These are phyloP conservation scores for Macroventuria anomochaeta DNA, from an alignment of 2,329 filamentous ascomycete genomes.

Conservation along the genomic window DNA sequence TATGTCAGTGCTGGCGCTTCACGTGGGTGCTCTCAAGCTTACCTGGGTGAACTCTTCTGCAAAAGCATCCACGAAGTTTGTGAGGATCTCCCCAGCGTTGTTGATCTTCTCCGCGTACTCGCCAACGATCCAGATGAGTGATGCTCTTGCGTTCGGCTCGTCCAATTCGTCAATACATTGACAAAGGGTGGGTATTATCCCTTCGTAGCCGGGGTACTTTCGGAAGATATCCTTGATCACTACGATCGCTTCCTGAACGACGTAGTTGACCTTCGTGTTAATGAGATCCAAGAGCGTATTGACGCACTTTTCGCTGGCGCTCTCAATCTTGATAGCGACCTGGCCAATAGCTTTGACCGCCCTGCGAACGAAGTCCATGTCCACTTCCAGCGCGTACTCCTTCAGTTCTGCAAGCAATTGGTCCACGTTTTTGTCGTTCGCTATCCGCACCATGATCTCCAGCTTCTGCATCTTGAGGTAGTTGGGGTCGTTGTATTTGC, in stretches of 20 bases:
- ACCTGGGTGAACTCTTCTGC: conserved; percentile 96
- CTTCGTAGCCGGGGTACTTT: conserved; percentile 97
- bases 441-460: conserved; percentile 99
- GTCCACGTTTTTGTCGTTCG: conserved; percentile 95
- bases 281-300: conserved; percentile 93
- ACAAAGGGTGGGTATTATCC: conserved; percentile 95
- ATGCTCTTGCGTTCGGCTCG: conserved; percentile 87
- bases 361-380: conserved; percentile 97
- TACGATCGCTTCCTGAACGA: conserved; percentile 97
- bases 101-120: conserved; percentile 99
- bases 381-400: conserved; percentile 96
- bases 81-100: conserved; percentile 94
- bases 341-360: conserved; percentile 97
- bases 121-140: conserved; percentile 97
- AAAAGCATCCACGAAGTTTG: conserved; percentile 90
- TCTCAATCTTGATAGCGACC: conserved; percentile 98
- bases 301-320: conserved; percentile 92
- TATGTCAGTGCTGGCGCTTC: conserved; percentile 39
- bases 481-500: conserved; percentile 98
- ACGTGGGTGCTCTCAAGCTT: conserved; percentile 36
- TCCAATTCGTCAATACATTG: conserved; percentile 97
- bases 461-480: conserved; percentile 98
- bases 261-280: conserved; percentile 97
- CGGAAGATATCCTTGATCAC: conserved; percentile 98
- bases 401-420: conserved; percentile 93